phyloP scores from a whole-genome alignment of 164 flowering plant species.

The Warburgia ugandensis region DNA sequence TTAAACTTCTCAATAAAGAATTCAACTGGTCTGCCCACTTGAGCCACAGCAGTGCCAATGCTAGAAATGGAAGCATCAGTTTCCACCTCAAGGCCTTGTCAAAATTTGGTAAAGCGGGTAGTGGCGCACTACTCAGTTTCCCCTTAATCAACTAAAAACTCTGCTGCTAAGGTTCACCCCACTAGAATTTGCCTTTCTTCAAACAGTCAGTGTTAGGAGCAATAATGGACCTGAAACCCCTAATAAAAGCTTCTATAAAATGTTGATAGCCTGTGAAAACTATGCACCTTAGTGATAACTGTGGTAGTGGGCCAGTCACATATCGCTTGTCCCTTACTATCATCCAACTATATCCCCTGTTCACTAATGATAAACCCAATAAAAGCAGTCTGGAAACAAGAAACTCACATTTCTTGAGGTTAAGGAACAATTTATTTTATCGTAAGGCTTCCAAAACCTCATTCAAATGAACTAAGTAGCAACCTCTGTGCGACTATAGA shows the following conservation, averaged over 20 bases:
- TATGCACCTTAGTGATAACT: too few relatives aligned
- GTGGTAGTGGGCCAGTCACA: too few relatives aligned
- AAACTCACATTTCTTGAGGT: slow-evolving; percentile 2
- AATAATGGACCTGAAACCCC: too few relatives aligned
- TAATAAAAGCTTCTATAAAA: too few relatives aligned
- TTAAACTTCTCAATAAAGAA: background rate
- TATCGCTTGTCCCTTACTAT: too few relatives aligned
- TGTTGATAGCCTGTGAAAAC: too few relatives aligned
- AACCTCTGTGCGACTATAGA: too few relatives aligned
- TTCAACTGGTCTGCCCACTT: background rate
- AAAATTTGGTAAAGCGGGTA: background rate
- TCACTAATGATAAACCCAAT: too few relatives aligned
- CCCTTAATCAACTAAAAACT: background rate
- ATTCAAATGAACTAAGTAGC: too few relatives aligned
- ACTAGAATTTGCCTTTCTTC: background rate
- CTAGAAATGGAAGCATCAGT: background rate
- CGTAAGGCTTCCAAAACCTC: background rate
- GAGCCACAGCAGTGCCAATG: background rate
- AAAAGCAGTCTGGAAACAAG: too few relatives aligned
- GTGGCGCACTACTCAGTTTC: background rate
- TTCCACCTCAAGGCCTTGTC: background rate
- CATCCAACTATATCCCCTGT: too few relatives aligned
- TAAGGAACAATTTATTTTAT: background rate
- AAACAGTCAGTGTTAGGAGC: too few relatives aligned
- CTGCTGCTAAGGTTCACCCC: background rate